Percentiles rank a stretch among this genome's conserved stretches.
phyloP scores from a whole-genome alignment of 257 asterid species.

The Catharanthus roseus region DNA sequence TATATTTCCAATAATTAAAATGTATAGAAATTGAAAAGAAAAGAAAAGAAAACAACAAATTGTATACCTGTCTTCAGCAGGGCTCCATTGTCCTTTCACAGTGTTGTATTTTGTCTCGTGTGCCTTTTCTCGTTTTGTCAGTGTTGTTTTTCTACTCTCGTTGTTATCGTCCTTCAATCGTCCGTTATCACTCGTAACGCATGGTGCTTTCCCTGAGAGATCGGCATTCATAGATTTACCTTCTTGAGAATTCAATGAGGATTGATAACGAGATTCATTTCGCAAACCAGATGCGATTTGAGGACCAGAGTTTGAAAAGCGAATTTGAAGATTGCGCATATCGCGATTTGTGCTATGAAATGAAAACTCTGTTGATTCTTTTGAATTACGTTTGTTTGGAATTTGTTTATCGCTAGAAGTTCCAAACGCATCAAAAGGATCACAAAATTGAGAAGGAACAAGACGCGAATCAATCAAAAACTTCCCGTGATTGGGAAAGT shows the following conservation, averaged over 20 bases:
- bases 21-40: neutral
- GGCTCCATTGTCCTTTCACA: conserved; percentile 59
- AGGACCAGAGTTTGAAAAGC: neutral
- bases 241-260: conserved; percentile 1
- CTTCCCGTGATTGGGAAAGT: too few relatives aligned
- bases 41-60: too few relatives aligned
- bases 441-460: conserved; percentile 16
- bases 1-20: neutral
- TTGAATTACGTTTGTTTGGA: conserved; percentile 13
- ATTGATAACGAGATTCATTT: conserved; percentile 11
- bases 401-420: conserved; percentile 7
- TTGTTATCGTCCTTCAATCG: neutral
- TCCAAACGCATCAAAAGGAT: conserved; percentile 44
- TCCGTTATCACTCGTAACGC: conserved; percentile 8
- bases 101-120: conserved; percentile 22
- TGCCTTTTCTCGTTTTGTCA: conserved; percentile 22
- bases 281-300: neutral
- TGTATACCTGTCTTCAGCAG: conserved; percentile 64
- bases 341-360: neutral
- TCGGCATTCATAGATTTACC: conserved; percentile 7
- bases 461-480: neutral
- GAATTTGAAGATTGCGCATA: neutral
- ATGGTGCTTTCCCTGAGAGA: conserved; percentile 9
- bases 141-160: neutral
- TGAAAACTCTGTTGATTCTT: neutral